Evolutionary conservation across 371 early-diverging fungal species (phyloP), one percentile per base, ranked within the genome.

Genomic region (Circinella minor): DNA sequence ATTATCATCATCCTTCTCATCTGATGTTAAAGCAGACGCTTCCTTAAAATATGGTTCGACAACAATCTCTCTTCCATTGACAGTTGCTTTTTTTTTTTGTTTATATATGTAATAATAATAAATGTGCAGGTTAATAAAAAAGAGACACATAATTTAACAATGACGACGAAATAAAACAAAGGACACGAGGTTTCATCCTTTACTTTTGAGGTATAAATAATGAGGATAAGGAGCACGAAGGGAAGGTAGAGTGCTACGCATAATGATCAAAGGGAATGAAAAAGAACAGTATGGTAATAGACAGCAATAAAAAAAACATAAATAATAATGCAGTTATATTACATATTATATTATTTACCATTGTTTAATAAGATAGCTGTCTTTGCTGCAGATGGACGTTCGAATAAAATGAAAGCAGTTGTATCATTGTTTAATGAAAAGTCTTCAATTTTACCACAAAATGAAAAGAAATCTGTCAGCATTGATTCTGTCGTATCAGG

Each of bases 321-420:
- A 27, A 27, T 27, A 27, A 27, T 27, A 27, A 27, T 27, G 27
- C 27, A 27, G 27, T 27, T 27, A 27, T 27, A 27, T 27, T 27
- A 27, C 27, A 27, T 27, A 27, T 27, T 27, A 27, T 27, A 27
- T 27, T 27, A 27, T 27, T 61, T 78, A 78, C 79, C 80, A 73
- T 86, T 83, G 74, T 83, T 82, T 54, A 89, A 71, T 73, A 89
- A 76, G 38, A 77, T 75, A 17, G 89, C 89, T 9, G 89, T 89
- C 74, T 87, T 88, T 59, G 88, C 87, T 59, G 88, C 87, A 13
- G 84, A 74, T 43, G 81, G 83, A 67, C 78, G 71, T 68, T 85
- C 86, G 61, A 87, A 87, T 55, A 72, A 65, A 64, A 87, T 80
- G 9, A 86, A 69, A 4, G 86, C 87, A 46, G 51, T 55, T 46